Base-by-base conservation (phyloP, 495 filamentous ascomycete genomes). In the Aspergillus avenaceus region DNA sequence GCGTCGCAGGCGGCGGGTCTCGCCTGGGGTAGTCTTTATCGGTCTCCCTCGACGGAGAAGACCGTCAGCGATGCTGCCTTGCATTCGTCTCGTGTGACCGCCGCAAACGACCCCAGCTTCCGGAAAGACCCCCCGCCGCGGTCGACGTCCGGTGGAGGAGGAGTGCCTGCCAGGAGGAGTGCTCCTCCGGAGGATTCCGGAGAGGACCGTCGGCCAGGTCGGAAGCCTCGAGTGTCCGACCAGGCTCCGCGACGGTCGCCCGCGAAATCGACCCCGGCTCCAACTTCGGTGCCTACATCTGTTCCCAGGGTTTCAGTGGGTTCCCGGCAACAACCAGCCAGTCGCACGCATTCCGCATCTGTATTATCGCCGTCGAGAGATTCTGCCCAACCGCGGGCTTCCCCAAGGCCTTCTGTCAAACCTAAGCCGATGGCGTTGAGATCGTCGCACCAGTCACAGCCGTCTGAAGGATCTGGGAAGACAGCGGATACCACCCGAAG, bases 1-100 rank as follows among this genome's bases (percentile, higher is more conserved):
- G 89, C 91, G n/a, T 90, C 87, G 34, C 95, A 88, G 65, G 93
- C 93, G 12, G 93, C 93, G 1, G 86, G 87, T 2, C 67, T 95
- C 28, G 92, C 92, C 14, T 98, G 91, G 91, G 81, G 76, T 36
- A 78, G 75, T 51, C 69, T 75, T 27, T 73, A 73, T 23, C 71
- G 72, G 1, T 44, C 63, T 12, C 50, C 62, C 0, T 66, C 66
- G 12, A 61, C 60, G 31, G 67, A 71, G 13, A 69, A 62, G 58
- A 51, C 56, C 6, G 53, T 56, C 32, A 71, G 59, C 44, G 69
- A 72, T 50, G 64, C 64, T n/a, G 64, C 66, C 6, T 25, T 69
- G 14, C 62, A 58, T 12, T 69, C 70, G 8, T 68, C 66, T 7
- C 64, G 67, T 0, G 47, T 56, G 11, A 69, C 54, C 28, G 54